These are phyloP conservation scores for Camellia japonica DNA, from an alignment of 148 eudicot genomes.

Conservation along the genomic window DNA sequence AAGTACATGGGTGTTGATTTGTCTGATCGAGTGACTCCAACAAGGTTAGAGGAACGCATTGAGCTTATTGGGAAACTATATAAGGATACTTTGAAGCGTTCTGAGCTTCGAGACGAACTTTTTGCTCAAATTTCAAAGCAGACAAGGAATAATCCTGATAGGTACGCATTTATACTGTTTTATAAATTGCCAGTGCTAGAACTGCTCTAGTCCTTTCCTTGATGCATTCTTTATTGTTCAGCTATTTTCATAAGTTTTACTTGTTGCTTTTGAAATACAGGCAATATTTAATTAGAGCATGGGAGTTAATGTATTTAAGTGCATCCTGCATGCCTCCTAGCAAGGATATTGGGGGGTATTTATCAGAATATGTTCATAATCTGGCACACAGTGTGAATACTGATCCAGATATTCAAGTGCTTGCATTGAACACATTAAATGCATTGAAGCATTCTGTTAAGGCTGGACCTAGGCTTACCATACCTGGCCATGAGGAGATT, in stretches of 20 bases:
- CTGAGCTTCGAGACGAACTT: slow-evolving; percentile 94
- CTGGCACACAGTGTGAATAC: slow-evolving; percentile 61
- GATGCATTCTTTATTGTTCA: not conserved
- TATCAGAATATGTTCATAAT: slow-evolving; percentile 80
- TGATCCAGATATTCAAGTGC: slow-evolving; percentile 74
- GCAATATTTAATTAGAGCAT: slow-evolving; percentile 70
- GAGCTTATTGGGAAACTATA: slow-evolving; percentile 77
- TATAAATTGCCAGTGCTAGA: not conserved
- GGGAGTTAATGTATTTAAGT: slow-evolving; percentile 97
- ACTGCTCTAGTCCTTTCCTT: not conserved
- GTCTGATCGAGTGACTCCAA: slow-evolving; percentile 57
- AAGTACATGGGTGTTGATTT: slow-evolving; percentile 92
- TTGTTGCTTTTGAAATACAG: slow-evolving; percentile 40
- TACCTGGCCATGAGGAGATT: slow-evolving; percentile 93
- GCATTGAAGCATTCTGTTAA: slow-evolving; percentile 80
- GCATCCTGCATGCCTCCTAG: slow-evolving; percentile 98
- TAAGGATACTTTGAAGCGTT: slow-evolving; percentile 84
- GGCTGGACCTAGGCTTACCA: slow-evolving; percentile 90
- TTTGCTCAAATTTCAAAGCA: slow-evolving; percentile 93
- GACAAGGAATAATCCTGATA: slow-evolving; percentile 90
- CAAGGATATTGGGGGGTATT: slow-evolving; percentile 92
- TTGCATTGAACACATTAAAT: slow-evolving; percentile 79
- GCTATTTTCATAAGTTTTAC: not conserved
- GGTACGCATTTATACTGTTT: slow-evolving; percentile 34
- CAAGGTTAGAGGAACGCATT: slow-evolving; percentile 78